Evolutionary conservation across 495 filamentous ascomycete genomes (phyloP).

Genomic region (Terfezia claveryi): DNA sequence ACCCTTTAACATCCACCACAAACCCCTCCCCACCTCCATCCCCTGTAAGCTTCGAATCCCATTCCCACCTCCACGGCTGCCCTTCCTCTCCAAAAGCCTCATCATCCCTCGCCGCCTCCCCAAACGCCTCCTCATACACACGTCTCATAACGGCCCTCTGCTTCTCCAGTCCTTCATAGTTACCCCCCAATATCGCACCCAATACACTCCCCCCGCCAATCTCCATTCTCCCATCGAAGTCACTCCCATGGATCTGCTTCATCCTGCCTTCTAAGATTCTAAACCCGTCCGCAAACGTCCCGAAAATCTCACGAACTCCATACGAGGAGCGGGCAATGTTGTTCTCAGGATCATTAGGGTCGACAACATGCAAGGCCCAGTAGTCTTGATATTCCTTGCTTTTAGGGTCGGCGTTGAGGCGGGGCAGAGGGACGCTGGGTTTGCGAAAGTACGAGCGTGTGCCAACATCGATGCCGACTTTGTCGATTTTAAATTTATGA

Average conservation of each 20-base stretch:
- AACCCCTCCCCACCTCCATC: not conserved
- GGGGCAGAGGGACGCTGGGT: constrained; percentile 13
- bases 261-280: constrained; percentile 34
- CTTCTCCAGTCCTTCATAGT: constrained; percentile 45
- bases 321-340: constrained; percentile 68
- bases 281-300: constrained; percentile 41
- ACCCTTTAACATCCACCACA: not conserved
- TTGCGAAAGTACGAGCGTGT: constrained; percentile 34
- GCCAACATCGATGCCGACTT: constrained; percentile 50
- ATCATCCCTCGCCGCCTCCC: constrained; percentile 1
- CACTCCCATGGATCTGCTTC: constrained; percentile 19
- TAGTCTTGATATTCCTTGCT: constrained; percentile 23
- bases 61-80: not conserved
- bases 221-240: constrained; percentile 11
- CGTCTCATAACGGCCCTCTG: constrained; percentile 34
- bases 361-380: constrained; percentile 47
- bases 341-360: constrained; percentile 64
- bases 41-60: not conserved
- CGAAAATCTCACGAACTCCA: constrained; percentile 38
- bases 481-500: constrained; percentile 43
- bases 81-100: not conserved
- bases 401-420: constrained; percentile 19
- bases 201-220: constrained; percentile 32
- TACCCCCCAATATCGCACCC: constrained; percentile 40
- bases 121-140: constrained; percentile 28